These are phyloP conservation scores for Strigomonas galati DNA, from an alignment of 208 protist species.

Conservation along the genomic window DNA sequence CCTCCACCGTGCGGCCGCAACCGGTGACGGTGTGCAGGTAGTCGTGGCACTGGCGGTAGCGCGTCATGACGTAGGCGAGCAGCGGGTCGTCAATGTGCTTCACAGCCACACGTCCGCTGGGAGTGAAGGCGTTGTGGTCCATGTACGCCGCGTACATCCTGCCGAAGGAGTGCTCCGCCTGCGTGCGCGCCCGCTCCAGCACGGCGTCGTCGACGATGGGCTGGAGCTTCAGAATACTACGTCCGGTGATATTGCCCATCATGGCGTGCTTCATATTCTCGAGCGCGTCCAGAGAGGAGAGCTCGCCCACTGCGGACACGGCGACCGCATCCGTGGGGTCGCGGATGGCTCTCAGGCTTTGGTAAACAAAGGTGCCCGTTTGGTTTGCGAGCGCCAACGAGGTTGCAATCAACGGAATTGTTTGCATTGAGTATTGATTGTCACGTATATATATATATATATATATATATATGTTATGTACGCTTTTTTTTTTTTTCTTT, in stretches of 20 bases:
- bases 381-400: too few relatives aligned
- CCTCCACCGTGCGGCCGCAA: slow-evolving; percentile 76
- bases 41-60: slow-evolving; percentile 86
- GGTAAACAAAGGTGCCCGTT: slow-evolving; percentile 40
- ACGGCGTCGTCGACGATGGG: slow-evolving; percentile 59
- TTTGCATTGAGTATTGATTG: background rate
- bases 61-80: slow-evolving; percentile 81
- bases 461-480: slow-evolving; percentile 3
- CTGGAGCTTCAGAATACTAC: slow-evolving; percentile 52
- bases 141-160: slow-evolving; percentile 75
- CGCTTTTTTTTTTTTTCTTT: slow-evolving; percentile 8
- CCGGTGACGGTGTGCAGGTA: slow-evolving; percentile 66
- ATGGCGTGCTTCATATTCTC: slow-evolving; percentile 69
- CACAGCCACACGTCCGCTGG: slow-evolving; percentile 62
- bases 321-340: slow-evolving; percentile 62
- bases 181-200: slow-evolving; percentile 40
- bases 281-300: slow-evolving; percentile 55
- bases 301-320: slow-evolving; percentile 72
- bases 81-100: slow-evolving; percentile 60
- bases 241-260: slow-evolving; percentile 71
- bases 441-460: background rate
- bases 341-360: slow-evolving; percentile 53
- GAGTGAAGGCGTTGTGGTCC: slow-evolving; percentile 73
- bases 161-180: slow-evolving; percentile 65
- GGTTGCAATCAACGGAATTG: too few relatives aligned